A percentile compares a stretch with the other conserved stretches of the same genome.
Conservation (phyloP, 805 yeast species). For the Diddensiella transvaalensis region DNA sequence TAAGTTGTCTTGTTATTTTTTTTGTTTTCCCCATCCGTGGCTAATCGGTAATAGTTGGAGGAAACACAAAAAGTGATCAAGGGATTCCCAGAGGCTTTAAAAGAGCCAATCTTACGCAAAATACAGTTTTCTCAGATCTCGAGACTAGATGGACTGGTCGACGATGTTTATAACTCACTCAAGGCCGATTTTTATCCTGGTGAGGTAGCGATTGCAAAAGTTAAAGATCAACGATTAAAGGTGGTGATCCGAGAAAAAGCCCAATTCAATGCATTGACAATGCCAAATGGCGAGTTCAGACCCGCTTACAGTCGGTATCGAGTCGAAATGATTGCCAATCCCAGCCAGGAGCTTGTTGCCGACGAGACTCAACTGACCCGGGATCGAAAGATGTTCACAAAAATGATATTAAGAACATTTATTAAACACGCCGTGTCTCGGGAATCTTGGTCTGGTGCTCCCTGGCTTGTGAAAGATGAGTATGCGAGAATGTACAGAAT, state of each 20-base stretch:
- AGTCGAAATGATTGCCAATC: conserved; percentile 50
- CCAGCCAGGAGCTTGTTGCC: conserved; percentile 58
- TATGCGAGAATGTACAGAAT: conserved; percentile 70
- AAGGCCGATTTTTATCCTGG: conserved; percentile 88
- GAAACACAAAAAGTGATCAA: conserved; percentile 58
- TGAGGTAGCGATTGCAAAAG: conserved; percentile 66
- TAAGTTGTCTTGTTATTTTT: conserved; percentile 8
- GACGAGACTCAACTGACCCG: conserved; percentile 72
- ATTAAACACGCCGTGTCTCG: conserved; percentile 74
- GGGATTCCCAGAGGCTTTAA: conserved; percentile 83
- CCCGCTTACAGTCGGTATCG: conserved; percentile 68
- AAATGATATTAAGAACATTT: conserved; percentile 85
- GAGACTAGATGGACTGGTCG: conserved; percentile 82
- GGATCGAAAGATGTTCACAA: conserved; percentile 84
- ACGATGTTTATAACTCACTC: conserved; percentile 73
- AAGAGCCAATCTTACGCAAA: conserved; percentile 85
- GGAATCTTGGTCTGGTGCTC: conserved; percentile 84
- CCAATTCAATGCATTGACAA: conserved; percentile 45
- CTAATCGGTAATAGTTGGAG: conserved; percentile 8
- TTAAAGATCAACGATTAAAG: conserved; percentile 40
- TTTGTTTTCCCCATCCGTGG: not conserved
- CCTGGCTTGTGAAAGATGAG: conserved; percentile 86
- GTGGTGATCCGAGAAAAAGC: conserved; percentile 85
- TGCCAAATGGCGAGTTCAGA: conserved; percentile 35
- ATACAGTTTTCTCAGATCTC: conserved; percentile 79